A percentile compares a stretch with the other conserved stretches of the same genome.
phyloP scores from a whole-genome alignment of 1,284 basidiomycete species.

The Irpex lacteus region DNA sequence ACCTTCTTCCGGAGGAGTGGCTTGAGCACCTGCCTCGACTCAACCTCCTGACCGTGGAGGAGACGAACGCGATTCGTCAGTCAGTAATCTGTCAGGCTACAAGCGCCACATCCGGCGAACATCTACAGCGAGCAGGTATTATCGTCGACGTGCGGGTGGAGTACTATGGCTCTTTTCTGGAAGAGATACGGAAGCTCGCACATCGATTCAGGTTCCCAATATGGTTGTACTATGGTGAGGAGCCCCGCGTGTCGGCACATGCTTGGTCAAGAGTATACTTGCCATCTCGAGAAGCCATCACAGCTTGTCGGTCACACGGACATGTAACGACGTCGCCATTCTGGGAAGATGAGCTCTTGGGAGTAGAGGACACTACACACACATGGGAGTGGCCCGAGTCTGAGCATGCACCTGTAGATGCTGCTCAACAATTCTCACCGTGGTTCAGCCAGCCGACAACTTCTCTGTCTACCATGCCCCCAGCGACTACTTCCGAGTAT shows the following conservation, averaged over 20 bases:
- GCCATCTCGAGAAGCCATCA: not conserved
- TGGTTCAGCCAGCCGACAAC: not conserved
- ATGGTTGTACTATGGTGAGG: not conserved
- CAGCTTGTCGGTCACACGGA: not conserved
- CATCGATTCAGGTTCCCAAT: not conserved
- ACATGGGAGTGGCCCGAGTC: not conserved
- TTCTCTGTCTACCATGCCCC: not conserved
- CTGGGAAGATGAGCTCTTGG: not conserved
- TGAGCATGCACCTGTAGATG: not conserved
- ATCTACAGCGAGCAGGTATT: not conserved
- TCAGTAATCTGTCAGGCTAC: not conserved
- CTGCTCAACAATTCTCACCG: not conserved
- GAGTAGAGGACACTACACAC: not conserved
- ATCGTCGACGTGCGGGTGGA: not conserved
- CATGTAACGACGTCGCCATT: not conserved
- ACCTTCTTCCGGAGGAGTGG: not conserved
- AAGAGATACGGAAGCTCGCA: not conserved
- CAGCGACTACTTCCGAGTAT: not conserved
- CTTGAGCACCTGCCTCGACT: not conserved
- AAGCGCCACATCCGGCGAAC: not conserved
- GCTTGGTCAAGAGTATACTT: not conserved
- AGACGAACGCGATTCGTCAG: not conserved
- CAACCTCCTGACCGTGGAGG: not conserved
- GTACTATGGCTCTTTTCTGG: not conserved
- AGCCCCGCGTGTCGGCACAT: not conserved